Conservation (phyloP, 2,329 filamentous ascomycete genomes). For the Rutstroemia sp. region DNA sequence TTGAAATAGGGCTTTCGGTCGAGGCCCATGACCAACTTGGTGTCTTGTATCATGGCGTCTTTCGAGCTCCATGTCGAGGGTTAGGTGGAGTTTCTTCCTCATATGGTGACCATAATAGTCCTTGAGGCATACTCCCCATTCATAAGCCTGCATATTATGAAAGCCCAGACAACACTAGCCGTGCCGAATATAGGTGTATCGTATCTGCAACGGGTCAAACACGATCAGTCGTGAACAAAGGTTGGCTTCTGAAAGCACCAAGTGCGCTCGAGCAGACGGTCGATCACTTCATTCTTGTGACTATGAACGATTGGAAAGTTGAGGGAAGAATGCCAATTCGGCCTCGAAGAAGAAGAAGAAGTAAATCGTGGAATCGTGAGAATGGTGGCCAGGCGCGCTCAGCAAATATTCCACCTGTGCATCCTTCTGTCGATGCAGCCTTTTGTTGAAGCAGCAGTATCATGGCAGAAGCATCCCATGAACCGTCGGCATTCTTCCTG, state of each 20-base stretch:
- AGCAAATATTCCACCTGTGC: background rate
- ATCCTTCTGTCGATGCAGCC: background rate
- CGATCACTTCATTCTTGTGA: background rate
- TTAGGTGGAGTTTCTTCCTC: background rate
- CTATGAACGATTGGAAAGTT: background rate
- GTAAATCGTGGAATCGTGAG: background rate
- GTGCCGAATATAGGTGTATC: background rate
- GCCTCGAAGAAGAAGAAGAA: background rate
- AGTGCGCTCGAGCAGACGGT: background rate
- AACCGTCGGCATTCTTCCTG: background rate
- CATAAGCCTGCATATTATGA: background rate
- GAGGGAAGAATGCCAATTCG: background rate
- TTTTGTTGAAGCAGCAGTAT: background rate
- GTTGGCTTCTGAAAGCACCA: background rate
- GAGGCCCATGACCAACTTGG: too few species aligned
- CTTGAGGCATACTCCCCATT: background rate
- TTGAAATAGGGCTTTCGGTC: too few species aligned
- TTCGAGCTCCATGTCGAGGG: too few species aligned
- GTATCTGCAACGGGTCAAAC: background rate
- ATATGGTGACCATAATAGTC: background rate
- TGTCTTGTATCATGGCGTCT: too few species aligned
- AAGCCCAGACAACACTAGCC: background rate
- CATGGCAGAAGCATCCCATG: background rate
- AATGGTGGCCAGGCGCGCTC: background rate
- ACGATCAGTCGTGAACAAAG: background rate